These are phyloP conservation scores for Aspergillus sclerotiicarbonarius DNA, from an alignment of 495 filamentous ascomycete species.

Conservation along the genomic window DNA sequence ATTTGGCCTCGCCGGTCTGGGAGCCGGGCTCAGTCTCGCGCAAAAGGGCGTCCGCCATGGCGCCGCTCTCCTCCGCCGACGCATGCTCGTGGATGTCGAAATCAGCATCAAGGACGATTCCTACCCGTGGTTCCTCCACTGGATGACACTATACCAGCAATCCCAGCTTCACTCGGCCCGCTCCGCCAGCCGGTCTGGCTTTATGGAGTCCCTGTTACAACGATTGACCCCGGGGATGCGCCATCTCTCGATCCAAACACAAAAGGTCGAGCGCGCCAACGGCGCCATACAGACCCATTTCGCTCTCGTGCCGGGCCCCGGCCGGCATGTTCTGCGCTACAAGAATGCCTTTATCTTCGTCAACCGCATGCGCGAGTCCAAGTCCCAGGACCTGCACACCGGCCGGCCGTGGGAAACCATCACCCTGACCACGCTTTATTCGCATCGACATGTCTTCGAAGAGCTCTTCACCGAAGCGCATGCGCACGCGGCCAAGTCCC, in stretches of 20 bases:
- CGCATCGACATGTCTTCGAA: conserved; percentile 80
- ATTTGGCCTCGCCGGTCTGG: conserved; percentile 85
- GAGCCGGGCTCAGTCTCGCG: conserved; percentile 69
- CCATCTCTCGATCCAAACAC: conserved; percentile 67
- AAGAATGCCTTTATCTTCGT: conserved; percentile 82
- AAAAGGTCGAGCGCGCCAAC: conserved; percentile 55
- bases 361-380: conserved; percentile 74
- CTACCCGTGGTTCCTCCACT: conserved; percentile 90
- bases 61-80: conserved; percentile 68
- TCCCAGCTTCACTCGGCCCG: conserved; percentile 46
- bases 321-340: conserved; percentile 81
- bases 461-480: conserved; percentile 85
- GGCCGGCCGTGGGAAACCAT: conserved; percentile 93
- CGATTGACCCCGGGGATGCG: conserved; percentile 62
- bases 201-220: conserved; percentile 52
- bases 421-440: conserved; percentile 86
- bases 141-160: conserved; percentile 82
- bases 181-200: conserved; percentile 37
- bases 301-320: conserved; percentile 84
- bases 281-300: conserved; percentile 76
- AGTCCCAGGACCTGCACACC: conserved; percentile 65
- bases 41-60: conserved; percentile 69
- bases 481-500: conserved; percentile 65
- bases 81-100: conserved; percentile 91
- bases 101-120: conserved; percentile 90